phyloP scores from a whole-genome alignment of 2,329 filamentous ascomycete genomes.

The Aspergillus proliferans region DNA sequence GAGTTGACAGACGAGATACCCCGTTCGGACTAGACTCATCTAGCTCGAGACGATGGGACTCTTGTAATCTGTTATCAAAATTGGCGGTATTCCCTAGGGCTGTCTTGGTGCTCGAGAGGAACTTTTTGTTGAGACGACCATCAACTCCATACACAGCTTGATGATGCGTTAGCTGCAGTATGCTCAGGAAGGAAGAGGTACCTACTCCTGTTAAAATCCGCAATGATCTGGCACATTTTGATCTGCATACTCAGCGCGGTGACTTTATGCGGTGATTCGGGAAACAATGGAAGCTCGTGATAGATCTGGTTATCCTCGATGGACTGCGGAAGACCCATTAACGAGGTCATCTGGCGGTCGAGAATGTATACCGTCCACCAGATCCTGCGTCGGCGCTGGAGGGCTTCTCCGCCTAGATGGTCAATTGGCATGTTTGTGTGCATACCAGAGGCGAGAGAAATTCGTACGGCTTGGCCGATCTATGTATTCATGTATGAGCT shows the following conservation, averaged over 20 bases:
- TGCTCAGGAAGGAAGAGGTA: neutral
- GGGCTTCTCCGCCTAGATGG: slow-evolving; percentile 35
- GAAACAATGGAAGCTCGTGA: slow-evolving; percentile 41
- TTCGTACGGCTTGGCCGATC: slow-evolving; percentile 49
- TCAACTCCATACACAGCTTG: slow-evolving; percentile 40
- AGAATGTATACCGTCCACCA: slow-evolving; percentile 53
- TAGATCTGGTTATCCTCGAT: slow-evolving; percentile 49
- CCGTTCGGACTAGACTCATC: slow-evolving; percentile 30
- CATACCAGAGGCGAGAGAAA: slow-evolving; percentile 47
- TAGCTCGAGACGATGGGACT: slow-evolving; percentile 31
- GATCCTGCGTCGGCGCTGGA: slow-evolving; percentile 44
- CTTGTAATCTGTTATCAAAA: slow-evolving; percentile 36
- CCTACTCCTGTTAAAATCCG: slow-evolving; percentile 42
- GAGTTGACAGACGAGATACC: slow-evolving; percentile 38
- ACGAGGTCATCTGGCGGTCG: slow-evolving; percentile 49
- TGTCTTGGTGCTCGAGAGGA: slow-evolving; percentile 35
- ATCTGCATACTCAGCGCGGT: slow-evolving; percentile 42
- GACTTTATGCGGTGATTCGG: slow-evolving; percentile 33
- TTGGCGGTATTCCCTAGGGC: slow-evolving; percentile 35
- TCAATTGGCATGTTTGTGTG: slow-evolving; percentile 47
- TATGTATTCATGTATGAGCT: slow-evolving; percentile 11
- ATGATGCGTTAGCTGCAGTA: neutral
- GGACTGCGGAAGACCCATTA: slow-evolving; percentile 48
- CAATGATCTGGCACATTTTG: slow-evolving; percentile 41
- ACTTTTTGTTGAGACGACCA: slow-evolving; percentile 30